A percentile compares a stretch with the other conserved stretches of the same genome.
phyloP scores from a whole-genome alignment of 2,329 filamentous ascomycete species.

The Hypoxylon sp. region DNA sequence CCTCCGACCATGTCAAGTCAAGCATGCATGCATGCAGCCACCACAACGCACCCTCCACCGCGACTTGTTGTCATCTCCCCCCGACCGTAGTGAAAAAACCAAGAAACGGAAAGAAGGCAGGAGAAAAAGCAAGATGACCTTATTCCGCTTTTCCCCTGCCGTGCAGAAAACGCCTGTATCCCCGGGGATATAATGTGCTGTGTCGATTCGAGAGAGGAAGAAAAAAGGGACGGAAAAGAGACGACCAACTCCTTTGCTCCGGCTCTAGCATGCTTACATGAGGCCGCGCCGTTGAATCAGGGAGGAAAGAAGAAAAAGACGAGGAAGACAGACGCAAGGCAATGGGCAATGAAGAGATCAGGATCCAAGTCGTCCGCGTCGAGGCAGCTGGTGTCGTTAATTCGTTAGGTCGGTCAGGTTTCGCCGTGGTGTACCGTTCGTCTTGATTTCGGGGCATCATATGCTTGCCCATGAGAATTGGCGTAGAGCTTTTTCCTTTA shows the following conservation, averaged over 20 bases:
- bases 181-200: slow-evolving; percentile 24
- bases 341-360: not conserved
- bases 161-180: slow-evolving; percentile 28
- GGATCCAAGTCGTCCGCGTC: not conserved
- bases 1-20: not conserved
- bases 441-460: not conserved
- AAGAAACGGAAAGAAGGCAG: not conserved
- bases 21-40: not conserved
- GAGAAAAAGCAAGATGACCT: not conserved
- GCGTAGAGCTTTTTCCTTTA: not conserved
- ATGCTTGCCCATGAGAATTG: not conserved
- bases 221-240: slow-evolving; percentile 9
- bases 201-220: slow-evolving; percentile 1
- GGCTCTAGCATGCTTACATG: not conserved
- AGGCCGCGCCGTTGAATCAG: not conserved
- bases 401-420: not conserved
- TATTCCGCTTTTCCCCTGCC: slow-evolving; percentile 12
- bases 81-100: not conserved
- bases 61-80: too few species aligned
- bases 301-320: not conserved
- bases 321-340: not conserved
- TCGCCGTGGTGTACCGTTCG: not conserved
- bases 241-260: slow-evolving; percentile 1
- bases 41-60: not conserved
- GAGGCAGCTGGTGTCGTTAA: not conserved